Percentiles rank a stretch among this genome's conserved stretches.
These are phyloP conservation scores for Ophiocordyceps robertsii DNA, from an alignment of 2,329 filamentous ascomycete genomes.

Conservation along the genomic window DNA sequence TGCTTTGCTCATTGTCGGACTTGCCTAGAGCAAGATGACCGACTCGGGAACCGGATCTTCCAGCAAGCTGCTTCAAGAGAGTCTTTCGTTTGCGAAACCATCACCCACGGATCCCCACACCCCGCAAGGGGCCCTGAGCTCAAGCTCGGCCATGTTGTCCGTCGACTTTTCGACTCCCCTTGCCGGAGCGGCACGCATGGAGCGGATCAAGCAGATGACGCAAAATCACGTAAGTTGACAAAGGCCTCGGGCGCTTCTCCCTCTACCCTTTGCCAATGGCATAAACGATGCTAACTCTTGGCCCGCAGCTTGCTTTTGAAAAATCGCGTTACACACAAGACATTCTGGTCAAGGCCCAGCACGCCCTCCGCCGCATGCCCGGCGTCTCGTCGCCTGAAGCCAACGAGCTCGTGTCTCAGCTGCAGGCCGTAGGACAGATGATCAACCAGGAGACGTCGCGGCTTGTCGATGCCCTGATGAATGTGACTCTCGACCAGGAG, in stretches of 20 bases:
- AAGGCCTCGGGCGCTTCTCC: background rate
- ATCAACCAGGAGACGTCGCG: constrained; percentile 24
- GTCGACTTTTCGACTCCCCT: constrained; percentile 27
- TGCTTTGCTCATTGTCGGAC: too few relatives aligned
- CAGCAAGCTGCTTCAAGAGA: background rate
- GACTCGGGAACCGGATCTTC: background rate
- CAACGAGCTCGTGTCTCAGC: constrained; percentile 18
- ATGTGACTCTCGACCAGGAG: constrained; percentile 22
- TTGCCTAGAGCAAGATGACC: background rate
- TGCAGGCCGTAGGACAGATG: constrained; percentile 23
- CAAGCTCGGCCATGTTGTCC: constrained; percentile 16
- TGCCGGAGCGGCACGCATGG: constrained; percentile 18
- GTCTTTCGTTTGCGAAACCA: background rate
- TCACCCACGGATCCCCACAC: background rate
- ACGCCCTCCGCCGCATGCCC: constrained; percentile 24
- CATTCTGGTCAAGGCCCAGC: constrained; percentile 23
- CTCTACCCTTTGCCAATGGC: background rate
- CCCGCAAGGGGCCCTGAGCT: background rate
- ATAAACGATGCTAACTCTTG: background rate
- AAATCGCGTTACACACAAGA: constrained; percentile 20
- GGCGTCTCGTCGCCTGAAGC: constrained; percentile 21
- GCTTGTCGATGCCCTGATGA: constrained; percentile 23
- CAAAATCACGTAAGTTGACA: constrained; percentile 21
- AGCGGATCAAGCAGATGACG: constrained; percentile 23
- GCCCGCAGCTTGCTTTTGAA: constrained; percentile 18